phyloP scores from a whole-genome alignment of 306 rosid genomes.

The Vachellia collinsii region DNA sequence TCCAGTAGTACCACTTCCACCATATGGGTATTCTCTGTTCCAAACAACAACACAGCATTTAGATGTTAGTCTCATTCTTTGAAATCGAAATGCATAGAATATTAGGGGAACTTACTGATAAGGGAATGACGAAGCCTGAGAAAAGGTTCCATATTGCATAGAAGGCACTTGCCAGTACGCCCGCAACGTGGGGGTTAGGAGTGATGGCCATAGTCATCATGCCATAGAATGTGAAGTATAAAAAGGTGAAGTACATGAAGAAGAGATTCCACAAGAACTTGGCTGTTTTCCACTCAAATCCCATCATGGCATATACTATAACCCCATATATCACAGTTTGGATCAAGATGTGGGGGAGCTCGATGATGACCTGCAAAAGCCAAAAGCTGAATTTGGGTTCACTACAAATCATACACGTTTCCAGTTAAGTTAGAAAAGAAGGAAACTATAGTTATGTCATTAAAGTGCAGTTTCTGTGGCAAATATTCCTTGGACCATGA shows the following conservation, averaged over 20 bases:
- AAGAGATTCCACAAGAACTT: constrained; percentile 51
- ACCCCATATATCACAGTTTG: constrained; percentile 47
- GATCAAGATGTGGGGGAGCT: constrained; percentile 47
- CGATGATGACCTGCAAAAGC: constrained; percentile 44
- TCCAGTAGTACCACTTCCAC: constrained; percentile 93
- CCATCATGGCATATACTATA: constrained; percentile 53
- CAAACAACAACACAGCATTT: not conserved
- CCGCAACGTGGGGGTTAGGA: constrained; percentile 42
- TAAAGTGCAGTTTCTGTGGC: not conserved
- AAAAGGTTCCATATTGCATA: constrained; percentile 49
- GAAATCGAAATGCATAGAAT: not conserved
- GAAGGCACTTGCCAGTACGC: constrained; percentile 33
- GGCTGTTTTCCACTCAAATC: constrained; percentile 48
- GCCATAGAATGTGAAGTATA: constrained; percentile 59
- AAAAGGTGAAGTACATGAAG: constrained; percentile 50
- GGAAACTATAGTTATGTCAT: not conserved
- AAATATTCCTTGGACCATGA: not conserved
- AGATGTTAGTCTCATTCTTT: not conserved
- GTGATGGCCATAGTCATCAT: constrained; percentile 58
- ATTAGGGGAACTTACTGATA: constrained; percentile 43
- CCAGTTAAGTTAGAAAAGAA: not conserved
- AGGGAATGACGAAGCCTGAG: constrained; percentile 51
- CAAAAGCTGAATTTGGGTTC: constrained; percentile 3
- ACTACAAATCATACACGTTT: not conserved
- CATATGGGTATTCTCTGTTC: constrained; percentile 83